Conservation (phyloP, 345 rosid species). For the Raphanus sativus region DNA sequence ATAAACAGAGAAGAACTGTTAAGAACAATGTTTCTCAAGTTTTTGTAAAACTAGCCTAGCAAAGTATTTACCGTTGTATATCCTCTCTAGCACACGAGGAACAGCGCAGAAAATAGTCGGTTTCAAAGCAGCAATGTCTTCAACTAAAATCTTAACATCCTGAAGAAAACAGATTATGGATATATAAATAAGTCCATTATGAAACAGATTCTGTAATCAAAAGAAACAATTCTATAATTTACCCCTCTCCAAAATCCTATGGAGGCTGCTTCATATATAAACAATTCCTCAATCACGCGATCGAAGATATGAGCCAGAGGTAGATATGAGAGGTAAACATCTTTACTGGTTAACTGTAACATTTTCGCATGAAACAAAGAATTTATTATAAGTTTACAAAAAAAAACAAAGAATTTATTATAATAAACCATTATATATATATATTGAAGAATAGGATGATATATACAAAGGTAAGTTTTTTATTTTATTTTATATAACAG, state of each 20-base stretch:
- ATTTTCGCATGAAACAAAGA: constrained; percentile 21
- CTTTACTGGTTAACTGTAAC: constrained; percentile 64
- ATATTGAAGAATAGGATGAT: not conserved
- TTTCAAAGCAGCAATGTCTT: constrained; percentile 85
- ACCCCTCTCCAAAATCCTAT: constrained; percentile 99
- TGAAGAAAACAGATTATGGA: constrained; percentile 33
- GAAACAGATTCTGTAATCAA: not conserved
- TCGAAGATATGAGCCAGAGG: constrained; percentile 98
- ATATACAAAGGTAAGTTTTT: not conserved
- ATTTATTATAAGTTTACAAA: not conserved
- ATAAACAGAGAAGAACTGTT: constrained; percentile 13
- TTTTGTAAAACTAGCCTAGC: not conserved
- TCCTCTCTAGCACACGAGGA: constrained; percentile 91
- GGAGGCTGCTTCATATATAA: constrained; percentile 69
- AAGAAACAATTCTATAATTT: constrained; percentile 31
- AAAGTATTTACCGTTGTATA: constrained; percentile 62
- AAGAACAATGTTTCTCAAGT: not conserved
- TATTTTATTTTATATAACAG: not conserved
- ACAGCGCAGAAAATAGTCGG: constrained; percentile 95
- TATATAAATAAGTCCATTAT: not conserved
- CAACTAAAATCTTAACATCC: constrained; percentile 88
- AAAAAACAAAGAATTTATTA: constrained; percentile 3
- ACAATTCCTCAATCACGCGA: constrained; percentile 80
- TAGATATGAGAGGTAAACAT: constrained; percentile 90
- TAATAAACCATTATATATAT: not conserved